These are phyloP conservation scores for Hemileia vastatrix DNA, from an alignment of 1,284 basidiomycete species.

Conservation along the genomic window DNA sequence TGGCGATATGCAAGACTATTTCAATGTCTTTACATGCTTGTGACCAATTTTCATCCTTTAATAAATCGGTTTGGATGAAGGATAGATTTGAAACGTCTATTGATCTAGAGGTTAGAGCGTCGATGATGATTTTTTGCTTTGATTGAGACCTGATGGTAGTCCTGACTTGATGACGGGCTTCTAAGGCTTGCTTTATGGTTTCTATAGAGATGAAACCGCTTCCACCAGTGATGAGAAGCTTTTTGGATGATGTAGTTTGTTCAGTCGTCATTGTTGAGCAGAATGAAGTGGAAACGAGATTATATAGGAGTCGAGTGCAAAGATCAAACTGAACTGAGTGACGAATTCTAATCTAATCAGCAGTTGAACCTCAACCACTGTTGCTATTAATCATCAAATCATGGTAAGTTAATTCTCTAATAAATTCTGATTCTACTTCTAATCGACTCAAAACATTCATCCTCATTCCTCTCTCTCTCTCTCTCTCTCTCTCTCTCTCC, in stretches of 20 bases:
- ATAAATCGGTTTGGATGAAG: conserved; percentile 6
- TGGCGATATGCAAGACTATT: conserved; percentile 37
- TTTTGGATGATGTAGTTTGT: conserved; percentile 47
- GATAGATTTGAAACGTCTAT: not conserved
- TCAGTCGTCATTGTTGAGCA: too few species aligned
- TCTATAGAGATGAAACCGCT: conserved; percentile 18
- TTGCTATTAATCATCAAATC: too few species aligned
- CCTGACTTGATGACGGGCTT: conserved; percentile 10
- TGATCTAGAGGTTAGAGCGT: not conserved
- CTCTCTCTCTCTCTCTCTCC: too few species aligned
- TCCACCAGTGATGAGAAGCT: conserved; percentile 24
- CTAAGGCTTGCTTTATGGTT: conserved; percentile 6
- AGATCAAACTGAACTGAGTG: too few species aligned
- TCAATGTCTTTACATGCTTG: conserved; percentile 10
- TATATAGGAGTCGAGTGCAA: conserved; percentile 47
- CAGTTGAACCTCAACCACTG: too few species aligned
- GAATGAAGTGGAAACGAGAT: conserved; percentile 48
- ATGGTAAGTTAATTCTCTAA: too few species aligned
- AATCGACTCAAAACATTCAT: too few species aligned
- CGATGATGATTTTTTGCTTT: too few species aligned
- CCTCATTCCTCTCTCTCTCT: too few species aligned
- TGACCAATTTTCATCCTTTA: conserved; percentile 22
- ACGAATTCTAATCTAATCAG: too few species aligned
- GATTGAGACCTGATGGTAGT: conserved; percentile 18
- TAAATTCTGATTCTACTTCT: too few species aligned